Evolutionary conservation across 768 basidiomycete species (phyloP).

Genomic region (Collybiopsis confluens): DNA sequence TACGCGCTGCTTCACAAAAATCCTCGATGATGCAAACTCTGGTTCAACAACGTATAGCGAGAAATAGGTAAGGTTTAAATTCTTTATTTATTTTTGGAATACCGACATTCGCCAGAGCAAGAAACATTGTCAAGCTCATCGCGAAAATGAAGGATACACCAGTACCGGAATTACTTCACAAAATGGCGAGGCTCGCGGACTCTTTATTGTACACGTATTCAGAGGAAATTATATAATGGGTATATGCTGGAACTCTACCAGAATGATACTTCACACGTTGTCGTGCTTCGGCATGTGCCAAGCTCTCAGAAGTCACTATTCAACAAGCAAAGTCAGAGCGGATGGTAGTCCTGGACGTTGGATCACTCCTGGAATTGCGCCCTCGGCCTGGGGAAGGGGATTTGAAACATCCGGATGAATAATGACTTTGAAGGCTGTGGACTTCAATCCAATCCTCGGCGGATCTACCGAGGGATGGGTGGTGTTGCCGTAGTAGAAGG

Average conservation of each 20-base stretch:
- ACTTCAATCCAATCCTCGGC: constrained; percentile 66
- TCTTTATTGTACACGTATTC: neutral
- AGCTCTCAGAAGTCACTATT: too few species aligned
- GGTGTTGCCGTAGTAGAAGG: constrained; percentile 73
- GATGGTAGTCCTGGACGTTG: neutral
- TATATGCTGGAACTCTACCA: too few species aligned
- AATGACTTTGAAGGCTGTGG: constrained; percentile 42
- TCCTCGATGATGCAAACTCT: constrained; percentile 52
- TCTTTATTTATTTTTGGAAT: neutral
- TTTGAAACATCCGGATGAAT: neutral
- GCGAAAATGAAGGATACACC: neutral
- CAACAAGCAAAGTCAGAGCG: too few species aligned
- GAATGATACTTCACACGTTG: too few species aligned
- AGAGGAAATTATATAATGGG: too few species aligned
- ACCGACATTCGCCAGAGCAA: neutral
- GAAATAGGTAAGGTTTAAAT: constrained; percentile 41
- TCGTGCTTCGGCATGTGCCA: too few species aligned
- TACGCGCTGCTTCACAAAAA: constrained; percentile 53
- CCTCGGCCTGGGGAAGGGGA: neutral
- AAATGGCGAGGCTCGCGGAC: neutral
- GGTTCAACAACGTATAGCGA: constrained; percentile 31
- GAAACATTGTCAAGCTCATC: constrained; percentile 1
- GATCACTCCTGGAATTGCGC: neutral
- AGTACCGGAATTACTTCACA: neutral
- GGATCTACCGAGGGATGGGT: constrained; percentile 63